Evolutionary conservation across 2,329 filamentous ascomycete species (phyloP).

Genomic region (Pseudocercospora eumusae): DNA sequence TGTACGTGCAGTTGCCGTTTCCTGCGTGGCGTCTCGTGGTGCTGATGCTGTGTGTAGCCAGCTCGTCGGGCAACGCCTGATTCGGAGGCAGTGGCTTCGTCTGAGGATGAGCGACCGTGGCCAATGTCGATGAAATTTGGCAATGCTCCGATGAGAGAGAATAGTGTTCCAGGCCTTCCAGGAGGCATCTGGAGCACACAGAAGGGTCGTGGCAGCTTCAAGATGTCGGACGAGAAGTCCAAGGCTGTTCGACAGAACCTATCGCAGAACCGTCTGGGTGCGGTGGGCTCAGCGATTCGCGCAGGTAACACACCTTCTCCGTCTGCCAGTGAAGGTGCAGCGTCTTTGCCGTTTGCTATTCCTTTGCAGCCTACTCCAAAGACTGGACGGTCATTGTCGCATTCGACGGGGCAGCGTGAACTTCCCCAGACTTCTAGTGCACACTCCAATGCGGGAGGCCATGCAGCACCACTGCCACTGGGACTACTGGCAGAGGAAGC

Average conservation of each 20-base stretch:
- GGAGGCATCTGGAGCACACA: constrained; percentile 40
- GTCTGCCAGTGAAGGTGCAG: constrained; percentile 43
- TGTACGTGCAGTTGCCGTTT: constrained; percentile 20
- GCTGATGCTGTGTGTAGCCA: constrained; percentile 29
- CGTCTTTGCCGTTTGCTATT: constrained; percentile 79
- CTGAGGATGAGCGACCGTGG: constrained; percentile 74
- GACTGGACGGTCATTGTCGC: constrained; percentile 92
- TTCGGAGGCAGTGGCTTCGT: constrained; percentile 89
- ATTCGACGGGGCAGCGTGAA: constrained; percentile 62
- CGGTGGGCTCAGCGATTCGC: constrained; percentile 15
- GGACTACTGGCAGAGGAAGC: constrained; percentile 37
- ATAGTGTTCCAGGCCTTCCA: constrained; percentile 47
- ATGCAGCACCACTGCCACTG: constrained; percentile 32
- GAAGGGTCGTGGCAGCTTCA: constrained; percentile 36
- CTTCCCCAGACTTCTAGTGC: constrained; percentile 19
- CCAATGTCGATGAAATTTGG: constrained; percentile 58
- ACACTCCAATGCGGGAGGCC: constrained; percentile 24
- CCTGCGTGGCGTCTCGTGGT: constrained; percentile 2
- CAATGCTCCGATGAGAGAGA: constrained; percentile 40
- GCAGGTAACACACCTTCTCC: constrained; percentile 42
- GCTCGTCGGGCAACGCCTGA: constrained; percentile 85
- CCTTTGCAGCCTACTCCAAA: constrained; percentile 88
- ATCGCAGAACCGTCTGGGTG: constrained; percentile 7
- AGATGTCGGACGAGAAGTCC: constrained; percentile 35
- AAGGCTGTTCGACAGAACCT: constrained; percentile 24